Percentiles rank a stretch among this genome's conserved stretches.
phyloP scores from a whole-genome alignment of 1,284 basidiomycete genomes.

The Leccinum fuscescens region DNA sequence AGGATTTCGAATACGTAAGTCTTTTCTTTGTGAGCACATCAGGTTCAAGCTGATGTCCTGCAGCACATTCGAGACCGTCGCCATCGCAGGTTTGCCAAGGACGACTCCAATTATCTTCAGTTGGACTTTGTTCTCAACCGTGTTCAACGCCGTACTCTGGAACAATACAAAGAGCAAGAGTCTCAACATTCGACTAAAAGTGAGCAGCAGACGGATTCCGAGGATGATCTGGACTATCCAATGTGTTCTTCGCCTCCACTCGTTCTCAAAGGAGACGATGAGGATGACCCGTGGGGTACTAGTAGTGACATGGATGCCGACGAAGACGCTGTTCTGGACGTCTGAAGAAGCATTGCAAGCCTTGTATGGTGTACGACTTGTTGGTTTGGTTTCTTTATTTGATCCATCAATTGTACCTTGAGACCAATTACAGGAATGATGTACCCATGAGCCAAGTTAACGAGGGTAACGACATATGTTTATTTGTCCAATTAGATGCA shows the following conservation, averaged over 20 bases:
- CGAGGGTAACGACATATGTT: background rate
- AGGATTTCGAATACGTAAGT: constrained; percentile 82
- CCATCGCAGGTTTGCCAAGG: constrained; percentile 85
- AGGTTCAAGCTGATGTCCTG: constrained; percentile 3
- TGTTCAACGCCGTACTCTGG: constrained; percentile 63
- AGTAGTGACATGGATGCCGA: constrained; percentile 19
- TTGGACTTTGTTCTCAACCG: constrained; percentile 80
- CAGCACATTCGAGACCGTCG: constrained; percentile 79
- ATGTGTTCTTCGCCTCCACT: constrained; percentile 28
- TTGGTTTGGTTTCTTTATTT: constrained; percentile 23
- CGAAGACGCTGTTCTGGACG: constrained; percentile 19
- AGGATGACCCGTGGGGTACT: constrained; percentile 25
- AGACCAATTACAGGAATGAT: constrained; percentile 3
- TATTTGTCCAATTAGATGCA: background rate
- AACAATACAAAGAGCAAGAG: constrained; percentile 41
- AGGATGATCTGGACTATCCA: constrained; percentile 15
- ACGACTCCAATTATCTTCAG: constrained; percentile 78
- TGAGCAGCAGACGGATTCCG: constrained; percentile 25
- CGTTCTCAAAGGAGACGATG: constrained; percentile 11
- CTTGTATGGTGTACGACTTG: constrained; percentile 23
- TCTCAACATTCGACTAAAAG: constrained; percentile 5
- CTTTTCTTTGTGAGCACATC: constrained; percentile 1
- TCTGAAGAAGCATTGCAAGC: constrained; percentile 17
- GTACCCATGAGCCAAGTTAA: background rate
- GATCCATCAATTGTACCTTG: constrained; percentile 19